Evolutionary conservation across 2,329 filamentous ascomycete genomes (phyloP).

Genomic region (Elsinoe australis): DNA sequence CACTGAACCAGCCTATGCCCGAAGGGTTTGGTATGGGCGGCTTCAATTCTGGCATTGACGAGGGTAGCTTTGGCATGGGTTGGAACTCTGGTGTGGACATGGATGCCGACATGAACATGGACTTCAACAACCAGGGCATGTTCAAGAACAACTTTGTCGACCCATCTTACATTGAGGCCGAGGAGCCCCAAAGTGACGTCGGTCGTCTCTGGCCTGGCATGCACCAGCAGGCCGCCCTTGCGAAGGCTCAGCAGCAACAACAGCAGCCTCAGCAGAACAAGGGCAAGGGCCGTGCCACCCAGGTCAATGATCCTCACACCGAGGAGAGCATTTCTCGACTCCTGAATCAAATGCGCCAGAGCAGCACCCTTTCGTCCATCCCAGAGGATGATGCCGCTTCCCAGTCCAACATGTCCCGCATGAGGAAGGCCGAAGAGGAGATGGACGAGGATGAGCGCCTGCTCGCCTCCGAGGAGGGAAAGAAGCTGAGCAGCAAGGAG

Average conservation of each 20-base stretch:
- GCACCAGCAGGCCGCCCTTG: slow-evolving; percentile 66
- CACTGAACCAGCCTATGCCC: slow-evolving; percentile 50
- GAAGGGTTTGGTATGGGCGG: slow-evolving; percentile 41
- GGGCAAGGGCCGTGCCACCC: slow-evolving; percentile 34
- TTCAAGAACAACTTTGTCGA: slow-evolving; percentile 65
- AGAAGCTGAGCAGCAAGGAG: slow-evolving; percentile 98
- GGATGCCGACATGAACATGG: slow-evolving; percentile 59
- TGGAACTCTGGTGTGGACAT: slow-evolving; percentile 47
- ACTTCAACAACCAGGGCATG: slow-evolving; percentile 51
- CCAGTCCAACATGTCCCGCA: slow-evolving; percentile 45
- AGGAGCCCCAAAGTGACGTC: slow-evolving; percentile 52
- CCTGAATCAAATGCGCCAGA: slow-evolving; percentile 81
- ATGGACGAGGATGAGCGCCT: slow-evolving; percentile 98
- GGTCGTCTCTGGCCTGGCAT: slow-evolving; percentile 80
- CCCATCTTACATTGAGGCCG: slow-evolving; percentile 62
- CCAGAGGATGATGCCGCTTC: slow-evolving; percentile 39
- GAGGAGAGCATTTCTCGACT: slow-evolving; percentile 93
- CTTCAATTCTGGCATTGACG: slow-evolving; percentile 54
- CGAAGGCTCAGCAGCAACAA: slow-evolving; percentile 45
- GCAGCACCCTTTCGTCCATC: slow-evolving; percentile 50
- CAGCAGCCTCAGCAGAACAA: slow-evolving; percentile 30
- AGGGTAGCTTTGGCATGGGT: slow-evolving; percentile 53
- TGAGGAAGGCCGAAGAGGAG: slow-evolving; percentile 91
- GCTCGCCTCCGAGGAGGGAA: slow-evolving; percentile 92
- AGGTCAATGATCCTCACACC: slow-evolving; percentile 36